Conservation (phyloP, 257 asterid genomes). For the Solanum okadae region DNA sequence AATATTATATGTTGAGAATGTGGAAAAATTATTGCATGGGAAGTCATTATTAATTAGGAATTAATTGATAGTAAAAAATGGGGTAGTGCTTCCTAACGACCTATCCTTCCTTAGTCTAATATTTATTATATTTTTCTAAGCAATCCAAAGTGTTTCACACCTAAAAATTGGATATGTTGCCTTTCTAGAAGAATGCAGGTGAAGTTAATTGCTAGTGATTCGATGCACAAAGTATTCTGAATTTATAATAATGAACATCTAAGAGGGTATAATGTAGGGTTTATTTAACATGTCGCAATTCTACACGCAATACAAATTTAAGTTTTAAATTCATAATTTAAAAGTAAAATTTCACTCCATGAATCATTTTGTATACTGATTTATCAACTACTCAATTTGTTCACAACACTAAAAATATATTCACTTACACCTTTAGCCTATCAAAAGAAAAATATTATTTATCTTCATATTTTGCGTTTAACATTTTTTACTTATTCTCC, state of each 20-base stretch:
- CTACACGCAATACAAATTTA: not conserved
- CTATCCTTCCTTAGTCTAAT: not conserved
- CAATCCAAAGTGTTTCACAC: not conserved
- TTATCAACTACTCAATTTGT: too few species aligned
- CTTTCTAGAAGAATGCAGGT: not conserved
- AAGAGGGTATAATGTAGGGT: not conserved
- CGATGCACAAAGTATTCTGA: rapidly evolving
- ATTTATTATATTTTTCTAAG: not conserved
- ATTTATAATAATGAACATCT: not conserved
- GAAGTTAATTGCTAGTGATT: not conserved
- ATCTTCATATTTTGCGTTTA: not conserved
- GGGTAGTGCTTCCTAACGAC: not conserved
- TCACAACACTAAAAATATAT: too few species aligned
- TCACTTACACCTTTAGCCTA: not conserved
- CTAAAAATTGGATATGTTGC: not conserved
- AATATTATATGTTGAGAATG: not conserved
- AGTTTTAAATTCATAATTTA: not conserved
- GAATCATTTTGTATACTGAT: not conserved
- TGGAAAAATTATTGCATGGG: not conserved
- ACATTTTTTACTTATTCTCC: not conserved
- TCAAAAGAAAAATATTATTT: too few species aligned
- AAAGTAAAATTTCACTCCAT: not conserved
- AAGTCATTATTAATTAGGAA: not conserved
- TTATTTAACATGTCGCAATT: not conserved
- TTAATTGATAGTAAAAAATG: not conserved